These are phyloP conservation scores for Aspergillus sp. DNA, from an alignment of 2,329 filamentous ascomycete genomes.

Conservation along the genomic window DNA sequence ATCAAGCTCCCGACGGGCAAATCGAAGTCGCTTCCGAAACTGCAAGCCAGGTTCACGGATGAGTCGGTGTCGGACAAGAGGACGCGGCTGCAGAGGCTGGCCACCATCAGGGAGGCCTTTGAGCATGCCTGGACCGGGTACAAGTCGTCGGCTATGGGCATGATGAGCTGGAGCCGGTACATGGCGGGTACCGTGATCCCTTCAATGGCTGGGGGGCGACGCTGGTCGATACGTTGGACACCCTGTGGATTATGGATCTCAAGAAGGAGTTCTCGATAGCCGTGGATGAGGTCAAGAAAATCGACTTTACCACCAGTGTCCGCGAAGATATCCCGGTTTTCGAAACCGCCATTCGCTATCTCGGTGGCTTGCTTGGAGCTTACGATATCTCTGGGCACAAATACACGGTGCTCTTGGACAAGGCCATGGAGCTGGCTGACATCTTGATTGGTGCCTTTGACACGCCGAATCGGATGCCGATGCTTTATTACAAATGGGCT, in stretches of 20 bases:
- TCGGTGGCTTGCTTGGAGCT: conserved; percentile 75
- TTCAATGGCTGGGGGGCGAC: conserved; percentile 92
- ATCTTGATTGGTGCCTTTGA: conserved; percentile 77
- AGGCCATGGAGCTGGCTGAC: conserved; percentile 70
- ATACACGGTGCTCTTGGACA: conserved; percentile 62
- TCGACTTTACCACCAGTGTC: conserved; percentile 71
- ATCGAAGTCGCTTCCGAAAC: conserved; percentile 60
- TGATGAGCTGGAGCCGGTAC: conserved; percentile 73
- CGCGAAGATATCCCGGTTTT: conserved; percentile 73
- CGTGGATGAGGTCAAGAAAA: conserved; percentile 56
- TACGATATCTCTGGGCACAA: conserved; percentile 72
- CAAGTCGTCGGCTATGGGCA: conserved; percentile 71
- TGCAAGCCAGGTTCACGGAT: conserved; percentile 61
- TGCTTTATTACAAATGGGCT: conserved; percentile 70
- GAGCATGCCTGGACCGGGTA: conserved; percentile 75
- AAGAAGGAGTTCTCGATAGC: conserved; percentile 72
- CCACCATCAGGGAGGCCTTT: conserved; percentile 63
- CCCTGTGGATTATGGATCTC: conserved; percentile 77
- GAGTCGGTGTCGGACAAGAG: conserved; percentile 54
- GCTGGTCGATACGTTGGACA: conserved; percentile 71
- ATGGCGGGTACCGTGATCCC: conserved; percentile 59
- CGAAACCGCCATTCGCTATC: conserved; percentile 83
- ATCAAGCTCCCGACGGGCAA: conserved; percentile 66
- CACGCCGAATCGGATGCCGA: conserved; percentile 87
- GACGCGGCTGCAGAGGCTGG: conserved; percentile 55